Base-by-base conservation (phyloP, 106 monocot species). In the Allium cepa region DNA sequence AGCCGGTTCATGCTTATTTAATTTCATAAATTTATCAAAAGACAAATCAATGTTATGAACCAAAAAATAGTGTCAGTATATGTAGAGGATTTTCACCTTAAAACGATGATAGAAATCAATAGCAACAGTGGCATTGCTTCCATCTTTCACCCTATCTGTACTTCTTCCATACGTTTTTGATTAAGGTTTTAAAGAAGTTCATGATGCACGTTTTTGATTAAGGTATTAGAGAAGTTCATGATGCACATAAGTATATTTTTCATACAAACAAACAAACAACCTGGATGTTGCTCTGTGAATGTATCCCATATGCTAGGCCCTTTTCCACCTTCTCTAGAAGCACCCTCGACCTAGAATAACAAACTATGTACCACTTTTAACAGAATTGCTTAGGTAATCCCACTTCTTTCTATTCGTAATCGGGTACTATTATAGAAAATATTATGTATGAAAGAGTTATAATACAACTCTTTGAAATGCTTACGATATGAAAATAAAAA, bases 81-180 rank as follows among this genome's bases (percentile, higher is more conserved):
- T 36, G 5, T 36, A 36, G 36, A 36, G 36, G 5, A 36, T 0
- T 36, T 36, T 36, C 36, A 55, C 83, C 79, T 79, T 79, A 15
- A 76, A 72, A 1, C 67, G 66, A 71, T 83, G 75, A 53, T 83
- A 83, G 63, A 49, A 64, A 36, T 64, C 64, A 17, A 49, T 11
- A 9, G 64, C 64, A 17, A 64, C 49, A 14, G 47, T 59, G 10
- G 79, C 83, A 13, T 67, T 79, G 59, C 75, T 76, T 50, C 71
- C 7, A 50, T 79, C 76, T 10, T 49, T 16, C 15, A 79, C 71
- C 50, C 50, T 68, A 3, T 75, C 75, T 75, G 58, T 26, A 0
- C 53, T 12, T 55, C 53, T 12, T 55, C 53, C 53, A 8, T 12
- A 0, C 36, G 36, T 36, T 36, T 36, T 36, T 36, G 3, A 36